phyloP scores from a whole-genome alignment of 257 asterid species.

The Capsicum chinense region DNA sequence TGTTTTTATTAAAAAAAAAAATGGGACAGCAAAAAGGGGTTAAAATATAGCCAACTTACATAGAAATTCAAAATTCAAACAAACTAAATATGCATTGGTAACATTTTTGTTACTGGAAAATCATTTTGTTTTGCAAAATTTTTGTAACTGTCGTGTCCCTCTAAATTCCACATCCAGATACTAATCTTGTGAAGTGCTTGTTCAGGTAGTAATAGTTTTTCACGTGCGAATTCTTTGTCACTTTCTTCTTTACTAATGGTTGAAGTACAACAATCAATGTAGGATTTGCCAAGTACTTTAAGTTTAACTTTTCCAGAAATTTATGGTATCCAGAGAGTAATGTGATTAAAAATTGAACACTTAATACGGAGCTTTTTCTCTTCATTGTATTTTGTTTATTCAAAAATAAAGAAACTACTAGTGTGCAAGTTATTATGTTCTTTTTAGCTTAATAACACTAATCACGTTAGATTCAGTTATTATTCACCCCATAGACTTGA shows the following conservation, averaged over 20 bases:
- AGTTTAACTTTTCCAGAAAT: background rate
- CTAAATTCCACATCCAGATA: background rate
- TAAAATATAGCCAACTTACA: too few relatives aligned
- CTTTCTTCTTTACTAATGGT: conserved; percentile 16
- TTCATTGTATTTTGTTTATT: background rate
- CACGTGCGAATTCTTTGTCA: background rate
- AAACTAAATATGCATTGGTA: background rate
- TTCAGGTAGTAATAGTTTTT: background rate
- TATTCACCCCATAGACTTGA: background rate
- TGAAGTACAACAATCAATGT: background rate
- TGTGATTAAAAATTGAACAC: background rate
- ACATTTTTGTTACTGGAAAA: conserved; percentile 3
- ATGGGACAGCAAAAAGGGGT: too few relatives aligned
- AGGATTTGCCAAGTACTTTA: background rate
- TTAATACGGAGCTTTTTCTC: background rate
- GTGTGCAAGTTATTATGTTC: background rate
- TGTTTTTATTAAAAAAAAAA: too few relatives aligned
- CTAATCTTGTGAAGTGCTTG: conserved; percentile 4
- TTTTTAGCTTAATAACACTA: background rate
- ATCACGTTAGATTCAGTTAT: background rate
- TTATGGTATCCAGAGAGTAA: background rate
- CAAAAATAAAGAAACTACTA: background rate
- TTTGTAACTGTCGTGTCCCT: background rate
- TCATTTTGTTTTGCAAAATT: background rate
- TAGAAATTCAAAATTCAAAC: too few relatives aligned